Evolutionary conservation across 1,284 basidiomycete species (phyloP).

Genomic region (Cutaneotrichosporon cavernicola): DNA sequence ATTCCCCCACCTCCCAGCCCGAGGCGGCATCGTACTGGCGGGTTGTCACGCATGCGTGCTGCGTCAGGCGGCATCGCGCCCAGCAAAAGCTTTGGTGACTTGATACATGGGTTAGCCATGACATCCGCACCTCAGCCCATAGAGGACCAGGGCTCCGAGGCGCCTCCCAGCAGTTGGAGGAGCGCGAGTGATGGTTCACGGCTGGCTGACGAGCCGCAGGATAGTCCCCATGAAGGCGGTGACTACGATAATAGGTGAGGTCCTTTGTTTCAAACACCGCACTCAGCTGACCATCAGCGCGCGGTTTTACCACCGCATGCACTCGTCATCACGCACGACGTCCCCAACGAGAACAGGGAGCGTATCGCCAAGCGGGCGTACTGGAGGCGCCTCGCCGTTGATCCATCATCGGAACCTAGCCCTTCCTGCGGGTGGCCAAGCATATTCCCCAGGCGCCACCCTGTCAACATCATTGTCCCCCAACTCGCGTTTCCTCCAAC

Average conservation of each 20-base stretch:
- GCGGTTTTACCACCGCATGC: conserved; percentile 49
- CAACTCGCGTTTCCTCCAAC: conserved; percentile 47
- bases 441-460: conserved; percentile 20
- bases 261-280: not conserved
- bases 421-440: conserved; percentile 26
- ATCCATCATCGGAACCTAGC: conserved; percentile 30
- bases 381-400: conserved; percentile 15
- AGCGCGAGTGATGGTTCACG: conserved; percentile 3
- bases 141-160: not conserved
- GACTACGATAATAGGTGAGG: conserved; percentile 49
- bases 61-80: conserved; percentile 33
- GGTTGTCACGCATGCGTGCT: conserved; percentile 39
- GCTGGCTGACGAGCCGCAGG: conserved; percentile 9
- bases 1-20: conserved; percentile 48
- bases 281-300: conserved; percentile 34
- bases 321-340: conserved; percentile 34
- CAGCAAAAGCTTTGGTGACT: conserved; percentile 45
- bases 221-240: conserved; percentile 9
- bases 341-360: conserved; percentile 40
- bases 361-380: conserved; percentile 12
- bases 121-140: conserved; percentile 6
- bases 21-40: conserved; percentile 41
- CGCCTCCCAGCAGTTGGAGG: not conserved
- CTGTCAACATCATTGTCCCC: conserved; percentile 42
- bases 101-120: conserved; percentile 23